Conservation (phyloP, 495 filamentous ascomycete genomes). For the Rhizodiscina lignyota region DNA sequence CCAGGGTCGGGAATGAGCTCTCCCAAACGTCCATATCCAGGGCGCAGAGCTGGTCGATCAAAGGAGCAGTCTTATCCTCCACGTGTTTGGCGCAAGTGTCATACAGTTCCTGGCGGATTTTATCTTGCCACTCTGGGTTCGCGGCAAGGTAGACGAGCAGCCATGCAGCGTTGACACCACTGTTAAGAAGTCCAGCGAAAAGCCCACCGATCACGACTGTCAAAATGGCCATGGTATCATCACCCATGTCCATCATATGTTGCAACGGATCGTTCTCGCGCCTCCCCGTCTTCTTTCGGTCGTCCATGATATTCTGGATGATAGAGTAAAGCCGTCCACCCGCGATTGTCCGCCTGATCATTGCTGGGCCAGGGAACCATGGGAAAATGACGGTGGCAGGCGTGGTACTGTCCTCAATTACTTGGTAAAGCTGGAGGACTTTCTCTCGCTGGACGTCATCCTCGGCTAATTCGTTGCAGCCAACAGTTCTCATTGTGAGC, state of each 20-base stretch:
- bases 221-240: slow-evolving; percentile 19
- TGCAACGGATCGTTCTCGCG: slow-evolving; percentile 29
- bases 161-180: slow-evolving; percentile 27
- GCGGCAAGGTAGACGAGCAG: slow-evolving; percentile 24
- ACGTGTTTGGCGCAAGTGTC: slow-evolving; percentile 20
- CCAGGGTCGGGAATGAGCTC: slow-evolving; percentile 25
- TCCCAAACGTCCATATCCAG: slow-evolving; percentile 30
- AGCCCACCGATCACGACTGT: slow-evolving; percentile 22
- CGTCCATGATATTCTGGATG: slow-evolving; percentile 22
- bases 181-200: slow-evolving; percentile 22
- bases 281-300: slow-evolving; percentile 20
- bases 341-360: slow-evolving; percentile 17
- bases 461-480: slow-evolving; percentile 26
- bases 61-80: slow-evolving; percentile 14
- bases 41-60: slow-evolving; percentile 20
- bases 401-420: slow-evolving; percentile 17
- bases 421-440: slow-evolving; percentile 21
- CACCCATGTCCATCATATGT: slow-evolving; percentile 25
- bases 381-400: slow-evolving; percentile 26
- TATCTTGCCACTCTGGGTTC: slow-evolving; percentile 23
- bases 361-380: slow-evolving; percentile 18
- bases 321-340: slow-evolving; percentile 25
- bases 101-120: slow-evolving; percentile 24
- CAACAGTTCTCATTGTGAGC: slow-evolving; percentile 20
- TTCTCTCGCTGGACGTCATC: slow-evolving; percentile 16